Evolutionary conservation across 805 yeast species (phyloP).

Genomic region (Candida ulmi): DNA sequence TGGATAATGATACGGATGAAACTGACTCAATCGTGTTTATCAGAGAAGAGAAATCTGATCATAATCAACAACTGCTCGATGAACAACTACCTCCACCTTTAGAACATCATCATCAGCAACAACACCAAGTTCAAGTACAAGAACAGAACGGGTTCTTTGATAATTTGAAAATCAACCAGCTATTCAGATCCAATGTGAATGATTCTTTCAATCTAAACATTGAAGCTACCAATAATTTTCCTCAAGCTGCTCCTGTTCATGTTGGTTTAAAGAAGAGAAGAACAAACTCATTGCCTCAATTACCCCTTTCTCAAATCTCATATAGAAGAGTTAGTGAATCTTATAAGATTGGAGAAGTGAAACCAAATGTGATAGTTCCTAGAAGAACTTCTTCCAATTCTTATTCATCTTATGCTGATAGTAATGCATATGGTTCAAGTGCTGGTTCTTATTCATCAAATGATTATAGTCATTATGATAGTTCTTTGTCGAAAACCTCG

Average conservation of each 20-base stretch:
- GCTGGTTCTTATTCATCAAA: conserved; percentile 5
- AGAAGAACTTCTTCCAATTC: conserved; percentile 1
- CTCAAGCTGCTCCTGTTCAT: conserved; percentile 10
- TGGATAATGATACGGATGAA: conserved; percentile 16
- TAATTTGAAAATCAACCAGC: not conserved
- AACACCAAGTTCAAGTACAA: too few relatives aligned
- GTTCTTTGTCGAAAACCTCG: not conserved
- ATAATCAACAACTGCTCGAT: too few relatives aligned
- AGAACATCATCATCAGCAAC: too few relatives aligned
- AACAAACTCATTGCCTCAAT: conserved; percentile 50
- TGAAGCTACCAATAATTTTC: conserved; percentile 5
- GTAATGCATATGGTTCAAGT: not conserved
- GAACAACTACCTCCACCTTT: too few relatives aligned
- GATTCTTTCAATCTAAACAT: conserved; percentile 11
- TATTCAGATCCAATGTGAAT: conserved; percentile 1
- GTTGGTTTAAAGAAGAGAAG: conserved; percentile 37
- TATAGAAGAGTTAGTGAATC: conserved; percentile 33
- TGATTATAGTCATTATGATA: not conserved
- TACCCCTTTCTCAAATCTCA: conserved; percentile 40
- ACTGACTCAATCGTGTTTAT: conserved; percentile 11
- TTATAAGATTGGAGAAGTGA: conserved; percentile 36
- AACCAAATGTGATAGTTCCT: conserved; percentile 26
- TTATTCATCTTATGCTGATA: not conserved
- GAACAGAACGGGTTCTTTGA: too few relatives aligned
- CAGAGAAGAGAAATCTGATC: conserved; percentile 9